Evolutionary conservation across 2,329 filamentous ascomycete genomes (phyloP).

Genomic region (Fusarium sp.): DNA sequence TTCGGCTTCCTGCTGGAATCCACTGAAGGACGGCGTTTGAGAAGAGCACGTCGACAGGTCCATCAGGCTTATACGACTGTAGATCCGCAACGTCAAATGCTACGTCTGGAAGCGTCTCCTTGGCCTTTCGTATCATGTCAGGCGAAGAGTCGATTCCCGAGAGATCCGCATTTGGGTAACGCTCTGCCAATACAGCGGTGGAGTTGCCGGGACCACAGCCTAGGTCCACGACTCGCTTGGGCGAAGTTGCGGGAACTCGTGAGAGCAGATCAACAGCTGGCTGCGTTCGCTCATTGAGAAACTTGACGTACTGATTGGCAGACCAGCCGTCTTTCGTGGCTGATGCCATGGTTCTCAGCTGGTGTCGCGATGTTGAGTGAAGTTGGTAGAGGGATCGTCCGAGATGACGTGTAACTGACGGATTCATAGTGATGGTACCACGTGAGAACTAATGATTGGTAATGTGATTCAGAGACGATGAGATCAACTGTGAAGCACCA

Average conservation of each 20-base stretch:
- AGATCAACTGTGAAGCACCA: not conserved
- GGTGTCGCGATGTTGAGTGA: not conserved
- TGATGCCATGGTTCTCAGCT: slow-evolving; percentile 15
- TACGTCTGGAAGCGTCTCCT: slow-evolving; percentile 51
- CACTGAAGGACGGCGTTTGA: slow-evolving; percentile 72
- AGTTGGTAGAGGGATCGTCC: not conserved
- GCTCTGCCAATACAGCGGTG: slow-evolving; percentile 59
- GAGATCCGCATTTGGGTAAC: slow-evolving; percentile 61
- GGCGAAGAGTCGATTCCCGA: slow-evolving; percentile 66
- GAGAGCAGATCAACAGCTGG: slow-evolving; percentile 65
- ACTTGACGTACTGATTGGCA: slow-evolving; percentile 69
- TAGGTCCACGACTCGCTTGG: slow-evolving; percentile 65
- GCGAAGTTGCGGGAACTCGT: slow-evolving; percentile 55
- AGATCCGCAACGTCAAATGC: slow-evolving; percentile 62
- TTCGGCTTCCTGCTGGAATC: slow-evolving; percentile 57
- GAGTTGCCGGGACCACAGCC: slow-evolving; percentile 73
- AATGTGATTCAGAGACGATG: not conserved
- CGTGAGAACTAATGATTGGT: slow-evolving; percentile 1
- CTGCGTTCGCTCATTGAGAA: slow-evolving; percentile 63
- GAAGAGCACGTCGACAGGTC: slow-evolving; percentile 59
- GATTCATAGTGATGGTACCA: not conserved
- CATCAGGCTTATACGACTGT: slow-evolving; percentile 50
- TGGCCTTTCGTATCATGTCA: slow-evolving; percentile 66
- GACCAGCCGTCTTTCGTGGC: slow-evolving; percentile 56
- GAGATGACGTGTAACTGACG: slow-evolving; percentile 18